Conservation (phyloP, 768 basidiomycete genomes). For the Leccinum broughii region DNA sequence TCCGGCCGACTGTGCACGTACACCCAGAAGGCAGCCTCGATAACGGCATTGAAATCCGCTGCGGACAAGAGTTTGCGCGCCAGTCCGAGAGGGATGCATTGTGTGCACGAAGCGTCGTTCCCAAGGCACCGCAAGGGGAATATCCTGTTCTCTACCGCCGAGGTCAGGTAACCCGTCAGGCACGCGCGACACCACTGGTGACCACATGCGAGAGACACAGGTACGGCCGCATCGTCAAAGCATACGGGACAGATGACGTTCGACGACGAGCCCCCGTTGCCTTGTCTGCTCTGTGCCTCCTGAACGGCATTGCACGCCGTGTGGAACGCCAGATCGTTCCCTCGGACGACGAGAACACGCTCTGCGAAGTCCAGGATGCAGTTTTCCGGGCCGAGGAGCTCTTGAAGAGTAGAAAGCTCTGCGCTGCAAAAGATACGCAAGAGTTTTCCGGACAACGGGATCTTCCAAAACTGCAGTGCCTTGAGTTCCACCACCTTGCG, state of each 20-base stretch:
- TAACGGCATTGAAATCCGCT: constrained; percentile 53
- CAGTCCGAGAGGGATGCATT: constrained; percentile 52
- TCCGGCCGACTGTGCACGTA: constrained; percentile 58
- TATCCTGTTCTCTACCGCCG: constrained; percentile 53
- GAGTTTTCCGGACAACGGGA: constrained; percentile 49
- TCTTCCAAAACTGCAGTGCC: constrained; percentile 40
- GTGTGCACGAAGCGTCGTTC: constrained; percentile 55
- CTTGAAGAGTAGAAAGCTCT: constrained; percentile 46
- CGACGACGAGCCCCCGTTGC: constrained; percentile 27
- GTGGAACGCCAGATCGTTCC: constrained; percentile 40
- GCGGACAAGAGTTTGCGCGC: constrained; percentile 53
- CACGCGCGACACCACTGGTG: constrained; percentile 71
- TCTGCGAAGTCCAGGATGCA: constrained; percentile 47
- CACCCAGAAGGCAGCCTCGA: constrained; percentile 58
- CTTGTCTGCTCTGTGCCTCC: constrained; percentile 36
- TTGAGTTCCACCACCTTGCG: constrained; percentile 46
- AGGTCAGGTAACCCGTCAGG: constrained; percentile 54
- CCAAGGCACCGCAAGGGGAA: constrained; percentile 80
- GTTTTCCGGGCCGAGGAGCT: constrained; percentile 56
- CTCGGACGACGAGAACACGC: constrained; percentile 53
- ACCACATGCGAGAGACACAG: constrained; percentile 58
- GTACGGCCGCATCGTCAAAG: constrained; percentile 53
- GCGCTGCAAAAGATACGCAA: constrained; percentile 47
- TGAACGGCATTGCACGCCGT: constrained; percentile 43
- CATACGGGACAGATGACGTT: constrained; percentile 64